Percentiles rank a stretch among this genome's conserved stretches.
Conservation (phyloP, 768 basidiomycete genomes). For the Pholiota microspora region DNA sequence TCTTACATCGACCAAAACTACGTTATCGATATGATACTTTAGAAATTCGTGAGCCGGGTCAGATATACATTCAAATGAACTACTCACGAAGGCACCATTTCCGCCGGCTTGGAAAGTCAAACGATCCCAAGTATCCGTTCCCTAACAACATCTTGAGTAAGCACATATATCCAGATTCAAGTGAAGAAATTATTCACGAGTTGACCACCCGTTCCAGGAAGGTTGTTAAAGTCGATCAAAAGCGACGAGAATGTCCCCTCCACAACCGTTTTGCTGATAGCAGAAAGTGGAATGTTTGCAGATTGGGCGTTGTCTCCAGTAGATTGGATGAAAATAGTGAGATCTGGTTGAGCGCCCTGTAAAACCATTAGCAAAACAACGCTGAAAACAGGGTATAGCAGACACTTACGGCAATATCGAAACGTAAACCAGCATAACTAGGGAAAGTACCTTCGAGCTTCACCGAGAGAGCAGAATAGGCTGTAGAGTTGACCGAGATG, state of each 20-base stretch:
- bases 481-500: constrained; percentile 40
- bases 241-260: constrained; percentile 40
- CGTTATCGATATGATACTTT: constrained; percentile 51
- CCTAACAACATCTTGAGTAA: constrained; percentile 19
- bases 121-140: constrained; percentile 46
- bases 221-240: constrained; percentile 43
- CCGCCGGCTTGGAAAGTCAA: constrained; percentile 45
- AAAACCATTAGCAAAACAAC: constrained; percentile 3
- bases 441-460: constrained; percentile 40
- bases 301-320: constrained; percentile 35
- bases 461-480: constrained; percentile 46
- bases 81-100: constrained; percentile 40
- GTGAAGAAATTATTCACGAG: constrained; percentile 26
- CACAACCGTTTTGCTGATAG: constrained; percentile 37
- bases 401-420: constrained; percentile 46
- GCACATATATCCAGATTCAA: neutral
- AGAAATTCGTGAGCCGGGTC: neutral
- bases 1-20: constrained; percentile 40
- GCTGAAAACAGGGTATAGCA: neutral
- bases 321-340: constrained; percentile 39
- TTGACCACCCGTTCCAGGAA: constrained; percentile 39
- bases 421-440: constrained; percentile 44
- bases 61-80: neutral
- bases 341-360: constrained; percentile 44
- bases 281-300: constrained; percentile 39